Evolutionary conservation across 2,329 filamentous ascomycete genomes (phyloP), one percentile per base, ranked within the genome.

Genomic region (Fusarium sp.): DNA sequence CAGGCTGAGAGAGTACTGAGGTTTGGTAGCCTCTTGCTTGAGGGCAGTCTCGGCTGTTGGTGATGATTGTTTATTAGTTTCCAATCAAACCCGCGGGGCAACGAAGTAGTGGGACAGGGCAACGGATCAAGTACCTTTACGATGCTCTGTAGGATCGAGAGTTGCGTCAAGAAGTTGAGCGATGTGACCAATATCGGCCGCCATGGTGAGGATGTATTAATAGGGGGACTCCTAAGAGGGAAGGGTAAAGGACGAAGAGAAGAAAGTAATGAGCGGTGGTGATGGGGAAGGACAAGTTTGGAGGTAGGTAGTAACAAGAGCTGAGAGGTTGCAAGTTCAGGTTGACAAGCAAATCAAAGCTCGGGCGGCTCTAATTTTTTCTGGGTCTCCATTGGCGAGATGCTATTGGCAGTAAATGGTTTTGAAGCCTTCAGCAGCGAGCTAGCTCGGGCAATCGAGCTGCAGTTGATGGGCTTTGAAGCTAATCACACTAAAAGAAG

Each of bases 81-180:
- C 72, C 77, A 75, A 50, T 48, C 56, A 51, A 28, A 78, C 76
- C 76, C 76, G 77, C 76, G 78, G 74, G 78, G 75, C 76, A 78
- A 75, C 72, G 75, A 72, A 36, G 42, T 54, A 54, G 71, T 70
- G 72, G 75, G 64, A 79, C 69, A 56, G 65, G 72, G 73, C 66
- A 78, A 73, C 70, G 65, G 52, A 59, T 34, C 54, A 68, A 68
- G 72, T 86, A 96, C 96, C 96, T 92, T 97, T 93, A 83, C 94
- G 95, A 83, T 96, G 94, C 83, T 96, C 91, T 73, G 89, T 87
- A 24, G 94, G 94, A 84, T 98, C 94, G 79, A 98, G 89, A 79
- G 95, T 98, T 79, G 94, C 94, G 84, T 97, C 90, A 74, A 99
- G 91, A 83, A 98, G 89, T 87, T 94, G 91, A 73, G 94, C 93